Conservation (phyloP, 2,329 filamentous ascomycete species). For the Fusarium humuli region DNA sequence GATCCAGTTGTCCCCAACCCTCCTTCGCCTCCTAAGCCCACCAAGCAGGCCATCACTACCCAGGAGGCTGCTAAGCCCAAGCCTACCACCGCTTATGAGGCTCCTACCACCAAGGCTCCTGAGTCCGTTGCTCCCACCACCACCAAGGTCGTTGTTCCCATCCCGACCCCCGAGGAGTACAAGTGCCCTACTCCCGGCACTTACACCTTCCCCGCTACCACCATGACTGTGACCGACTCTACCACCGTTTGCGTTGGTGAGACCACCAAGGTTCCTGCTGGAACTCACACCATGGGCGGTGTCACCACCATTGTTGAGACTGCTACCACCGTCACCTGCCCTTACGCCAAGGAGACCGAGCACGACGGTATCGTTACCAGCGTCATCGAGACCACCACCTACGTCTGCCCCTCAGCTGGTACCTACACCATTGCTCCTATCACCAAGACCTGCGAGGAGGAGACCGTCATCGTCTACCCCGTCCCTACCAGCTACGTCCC, state of each 20-base stretch:
- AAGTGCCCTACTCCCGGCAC: conserved; percentile 74
- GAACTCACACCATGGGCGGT: conserved; percentile 77
- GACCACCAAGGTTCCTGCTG: conserved; percentile 70
- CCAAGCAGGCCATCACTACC: conserved; percentile 27
- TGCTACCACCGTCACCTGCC: conserved; percentile 76
- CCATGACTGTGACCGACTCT: conserved; percentile 72
- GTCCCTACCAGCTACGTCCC: conserved; percentile 72
- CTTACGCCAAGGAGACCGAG: conserved; percentile 74
- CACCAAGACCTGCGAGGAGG: conserved; percentile 69
- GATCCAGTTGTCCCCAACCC: conserved; percentile 56
- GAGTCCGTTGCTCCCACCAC: conserved; percentile 45
- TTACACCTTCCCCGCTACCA: conserved; percentile 81
- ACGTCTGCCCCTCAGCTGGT: conserved; percentile 77
- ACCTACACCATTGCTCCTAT: conserved; percentile 80
- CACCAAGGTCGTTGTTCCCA: conserved; percentile 56
- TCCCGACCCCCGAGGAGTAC: conserved; percentile 65
- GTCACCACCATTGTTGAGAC: conserved; percentile 76
- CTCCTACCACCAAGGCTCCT: conserved; percentile 27
- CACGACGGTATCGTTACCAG: conserved; percentile 69
- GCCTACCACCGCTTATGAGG: conserved; percentile 24
- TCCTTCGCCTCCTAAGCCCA: conserved; percentile 43
- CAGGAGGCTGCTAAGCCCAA: conserved; percentile 28
- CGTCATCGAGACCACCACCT: conserved; percentile 76
- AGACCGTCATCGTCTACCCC: conserved; percentile 72
- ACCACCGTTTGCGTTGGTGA: conserved; percentile 75